These are phyloP conservation scores for Colletotrichum australisinense DNA, from an alignment of 2,329 filamentous ascomycete genomes.

Conservation along the genomic window DNA sequence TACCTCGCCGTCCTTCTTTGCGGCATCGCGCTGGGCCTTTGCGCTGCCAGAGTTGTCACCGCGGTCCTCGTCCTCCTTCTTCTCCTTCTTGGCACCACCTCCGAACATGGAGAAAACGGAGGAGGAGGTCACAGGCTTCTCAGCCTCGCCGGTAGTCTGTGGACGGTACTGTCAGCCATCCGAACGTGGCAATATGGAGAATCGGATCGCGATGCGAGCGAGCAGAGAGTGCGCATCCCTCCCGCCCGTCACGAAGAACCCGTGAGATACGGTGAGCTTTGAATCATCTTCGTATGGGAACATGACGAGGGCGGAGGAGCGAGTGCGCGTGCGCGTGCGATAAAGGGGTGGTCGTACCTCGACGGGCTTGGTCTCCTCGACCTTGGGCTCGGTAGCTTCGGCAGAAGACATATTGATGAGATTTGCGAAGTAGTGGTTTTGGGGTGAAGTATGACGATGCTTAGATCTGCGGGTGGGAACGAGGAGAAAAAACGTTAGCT, in stretches of 20 bases:
- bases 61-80: conserved; percentile 86
- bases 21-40: conserved; percentile 79
- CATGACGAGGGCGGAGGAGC: background rate
- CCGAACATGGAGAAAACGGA: conserved; percentile 99
- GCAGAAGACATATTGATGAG: conserved; percentile 58
- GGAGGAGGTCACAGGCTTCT: conserved; percentile 64
- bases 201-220: background rate
- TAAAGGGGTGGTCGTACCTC: conserved; percentile 35
- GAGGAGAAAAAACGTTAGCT: conserved; percentile 25
- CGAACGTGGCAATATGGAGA: background rate
- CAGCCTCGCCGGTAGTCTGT: conserved; percentile 39
- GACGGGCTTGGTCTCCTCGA: conserved; percentile 57
- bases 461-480: conserved; percentile 17
- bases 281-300: background rate
- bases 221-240: background rate
- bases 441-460: conserved; percentile 9
- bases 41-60: conserved; percentile 91
- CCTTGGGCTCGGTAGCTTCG: conserved; percentile 66
- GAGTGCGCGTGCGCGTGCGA: conserved; percentile 17
- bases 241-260: background rate
- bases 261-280: background rate
- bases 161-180: conserved; percentile 8
- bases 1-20: conserved; percentile 67
- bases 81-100: conserved; percentile 96
- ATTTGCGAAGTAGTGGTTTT: background rate